Percentiles rank a stretch among this genome's conserved stretches.
Conservation (phyloP, 108 stramenopile species). For the Conticribra weissflogii region DNA sequence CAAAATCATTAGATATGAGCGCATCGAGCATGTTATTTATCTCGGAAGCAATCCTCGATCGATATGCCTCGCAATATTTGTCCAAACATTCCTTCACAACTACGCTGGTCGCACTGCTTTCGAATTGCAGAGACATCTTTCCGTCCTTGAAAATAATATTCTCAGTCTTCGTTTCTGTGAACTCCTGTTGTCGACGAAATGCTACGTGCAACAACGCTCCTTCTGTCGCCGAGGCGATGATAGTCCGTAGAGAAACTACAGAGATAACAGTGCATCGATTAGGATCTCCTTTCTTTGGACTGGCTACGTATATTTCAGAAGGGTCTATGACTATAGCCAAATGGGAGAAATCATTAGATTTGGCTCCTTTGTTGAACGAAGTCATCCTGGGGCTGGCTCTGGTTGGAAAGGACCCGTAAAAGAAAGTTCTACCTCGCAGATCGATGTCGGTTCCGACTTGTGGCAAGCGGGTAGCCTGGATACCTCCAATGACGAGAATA, state of each 20-base stretch:
- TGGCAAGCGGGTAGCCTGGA: conserved; percentile 40
- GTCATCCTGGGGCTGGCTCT: conserved; percentile 6
- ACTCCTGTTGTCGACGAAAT: conserved; percentile 48
- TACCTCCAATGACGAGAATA: conserved; percentile 58
- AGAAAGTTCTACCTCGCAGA: conserved; percentile 71
- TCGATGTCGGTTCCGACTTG: conserved; percentile 67
- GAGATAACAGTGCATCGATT: conserved; percentile 61
- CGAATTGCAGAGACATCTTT: conserved; percentile 75
- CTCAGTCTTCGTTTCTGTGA: conserved; percentile 26
- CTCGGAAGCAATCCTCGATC: conserved; percentile 20
- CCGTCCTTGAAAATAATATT: conserved; percentile 60
- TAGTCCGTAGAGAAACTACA: conserved; percentile 54
- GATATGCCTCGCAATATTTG: conserved; percentile 34
- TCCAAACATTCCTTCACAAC: conserved; percentile 72
- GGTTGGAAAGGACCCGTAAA: conserved; percentile 43
- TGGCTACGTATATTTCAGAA: conserved; percentile 68
- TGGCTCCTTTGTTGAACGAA: conserved; percentile 13
- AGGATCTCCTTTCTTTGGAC: conserved; percentile 31
- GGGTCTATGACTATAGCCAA: conserved; percentile 69
- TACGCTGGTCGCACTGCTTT: conserved; percentile 50
- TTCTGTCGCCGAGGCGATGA: conserved; percentile 73
- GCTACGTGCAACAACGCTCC: conserved; percentile 73
- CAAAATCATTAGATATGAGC: conserved; percentile 5
- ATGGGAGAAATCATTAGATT: conserved; percentile 1
- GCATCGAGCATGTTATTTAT: conserved; percentile 42